Conservation (phyloP, 257 asterid genomes). For the Buddleja alternifolia region DNA sequence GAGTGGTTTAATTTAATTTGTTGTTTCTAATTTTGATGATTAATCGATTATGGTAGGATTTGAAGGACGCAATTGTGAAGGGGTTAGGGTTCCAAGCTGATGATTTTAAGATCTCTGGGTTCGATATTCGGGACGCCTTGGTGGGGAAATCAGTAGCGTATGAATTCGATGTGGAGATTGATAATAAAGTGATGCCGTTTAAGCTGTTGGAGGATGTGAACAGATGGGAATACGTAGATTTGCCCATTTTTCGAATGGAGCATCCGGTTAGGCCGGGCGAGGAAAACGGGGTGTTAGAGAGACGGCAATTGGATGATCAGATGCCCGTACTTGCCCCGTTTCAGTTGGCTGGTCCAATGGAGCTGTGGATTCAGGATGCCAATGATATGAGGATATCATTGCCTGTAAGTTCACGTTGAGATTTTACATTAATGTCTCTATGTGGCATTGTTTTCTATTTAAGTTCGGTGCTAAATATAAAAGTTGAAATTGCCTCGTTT, state of each 20-base stretch:
- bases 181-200: slow-evolving; percentile 74
- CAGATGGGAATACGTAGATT: slow-evolving; percentile 87
- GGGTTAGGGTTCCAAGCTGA: slow-evolving; percentile 88
- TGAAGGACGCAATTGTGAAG: slow-evolving; percentile 86
- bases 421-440: neutral
- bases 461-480: too few relatives aligned
- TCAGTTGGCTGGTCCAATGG: slow-evolving; percentile 98
- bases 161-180: slow-evolving; percentile 92
- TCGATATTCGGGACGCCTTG: slow-evolving; percentile 81
- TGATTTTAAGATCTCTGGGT: slow-evolving; percentile 79
- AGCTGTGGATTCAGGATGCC: slow-evolving; percentile 96
- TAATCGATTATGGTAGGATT: slow-evolving; percentile 61
- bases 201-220: slow-evolving; percentile 94
- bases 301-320: slow-evolving; percentile 44
- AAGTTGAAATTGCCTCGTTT: too few relatives aligned
- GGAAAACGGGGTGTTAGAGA: slow-evolving; percentile 63
- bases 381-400: slow-evolving; percentile 87
- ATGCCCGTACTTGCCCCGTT: slow-evolving; percentile 89
- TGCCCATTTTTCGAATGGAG: slow-evolving; percentile 78
- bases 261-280: slow-evolving; percentile 37
- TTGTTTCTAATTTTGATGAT: neutral
- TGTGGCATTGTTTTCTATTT: too few relatives aligned
- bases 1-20: neutral
- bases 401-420: slow-evolving; percentile 66
- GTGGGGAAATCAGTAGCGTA: slow-evolving; percentile 89